Evolutionary conservation across 2,329 filamentous ascomycete species (phyloP).

Genomic region (Arthrobotrys entomopaga): DNA sequence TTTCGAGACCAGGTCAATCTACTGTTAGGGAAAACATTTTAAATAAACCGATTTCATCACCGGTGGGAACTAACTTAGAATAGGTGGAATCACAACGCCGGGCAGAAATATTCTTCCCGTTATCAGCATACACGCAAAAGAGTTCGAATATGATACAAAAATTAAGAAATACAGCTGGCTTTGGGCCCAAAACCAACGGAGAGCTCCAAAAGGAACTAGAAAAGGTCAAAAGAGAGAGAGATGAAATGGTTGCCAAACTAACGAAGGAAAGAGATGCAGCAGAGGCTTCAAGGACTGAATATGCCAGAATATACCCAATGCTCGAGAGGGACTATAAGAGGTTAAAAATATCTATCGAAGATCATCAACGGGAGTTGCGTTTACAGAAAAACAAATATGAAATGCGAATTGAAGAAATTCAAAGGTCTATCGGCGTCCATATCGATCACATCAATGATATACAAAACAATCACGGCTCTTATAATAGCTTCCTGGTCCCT

Average conservation of each 20-base stretch:
- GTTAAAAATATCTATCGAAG: too few species aligned
- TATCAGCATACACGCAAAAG: too few species aligned
- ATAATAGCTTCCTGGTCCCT: slow-evolving; percentile 1
- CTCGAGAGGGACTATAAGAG: not conserved
- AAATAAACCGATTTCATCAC: too few species aligned
- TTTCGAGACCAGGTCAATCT: too few species aligned
- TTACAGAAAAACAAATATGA: slow-evolving; percentile 10
- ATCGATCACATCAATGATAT: slow-evolving; percentile 17
- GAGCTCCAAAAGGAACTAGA: not conserved
- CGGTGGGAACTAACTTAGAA: too few species aligned
- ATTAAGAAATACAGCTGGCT: too few species aligned
- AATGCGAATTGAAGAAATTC: slow-evolving; percentile 1
- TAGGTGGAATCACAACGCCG: too few species aligned
- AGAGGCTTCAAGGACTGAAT: not conserved
- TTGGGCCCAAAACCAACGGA: too few species aligned
- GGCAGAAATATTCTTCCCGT: too few species aligned
- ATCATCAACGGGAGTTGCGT: not conserved
- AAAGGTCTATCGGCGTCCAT: not conserved
- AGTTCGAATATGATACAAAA: too few species aligned
- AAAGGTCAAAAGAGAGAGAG: not conserved
- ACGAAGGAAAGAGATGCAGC: slow-evolving; percentile 2
- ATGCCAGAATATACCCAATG: not conserved
- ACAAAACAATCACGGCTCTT: not conserved
- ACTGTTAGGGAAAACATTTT: too few species aligned
- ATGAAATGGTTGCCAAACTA: not conserved